Evolutionary conservation across 1,284 basidiomycete genomes (phyloP), one percentile per base, ranked within the genome.

Genomic region (Entoloma clypeatum): DNA sequence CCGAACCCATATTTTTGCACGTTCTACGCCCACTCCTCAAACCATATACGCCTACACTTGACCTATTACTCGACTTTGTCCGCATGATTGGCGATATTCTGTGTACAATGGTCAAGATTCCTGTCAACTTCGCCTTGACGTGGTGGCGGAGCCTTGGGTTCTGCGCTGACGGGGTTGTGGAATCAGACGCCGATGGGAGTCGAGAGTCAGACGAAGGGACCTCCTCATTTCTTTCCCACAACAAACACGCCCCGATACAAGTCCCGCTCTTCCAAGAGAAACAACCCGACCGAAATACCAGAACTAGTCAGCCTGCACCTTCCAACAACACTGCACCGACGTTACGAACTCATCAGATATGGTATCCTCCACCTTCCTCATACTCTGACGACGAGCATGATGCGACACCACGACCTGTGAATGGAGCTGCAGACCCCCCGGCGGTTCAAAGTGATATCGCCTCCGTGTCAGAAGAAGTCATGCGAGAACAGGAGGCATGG

Each of bases 1-100:
- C 86, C 19, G 86, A 89, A 60, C 86, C 86, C 4, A 72, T 88
- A 26, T 88, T 77, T 55, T 66, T 88, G 23, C 81, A 88, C 59
- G 60, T 86, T 45, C 69, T 89, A 24, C 81, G 85, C 11, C 84
- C 83, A 23, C 55, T 82, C 36, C 57, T 86, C 51, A 83, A 80
- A 56, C 85, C 86, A 8, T 81, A 88, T 49, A 70, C 74, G 7
- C 52, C 67, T 5, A 71, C 77, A 0, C 60, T 88, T 22, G 86
- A 88, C 52, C 65, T 74, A 18, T 42, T 74, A 18, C 63, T 87
- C 18, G 79, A 84, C 37, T 49, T 80, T 13, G 60, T 68, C 14
- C 67, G 73, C 38, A 75, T 78, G 56, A 53, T 80, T 30, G 80
- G 81, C 18, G 86, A 87, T 56, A 72, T 88, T 41, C 28, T 77